phyloP scores from a whole-genome alignment of 1,284 basidiomycete species.

The Polyporus tsugae region DNA sequence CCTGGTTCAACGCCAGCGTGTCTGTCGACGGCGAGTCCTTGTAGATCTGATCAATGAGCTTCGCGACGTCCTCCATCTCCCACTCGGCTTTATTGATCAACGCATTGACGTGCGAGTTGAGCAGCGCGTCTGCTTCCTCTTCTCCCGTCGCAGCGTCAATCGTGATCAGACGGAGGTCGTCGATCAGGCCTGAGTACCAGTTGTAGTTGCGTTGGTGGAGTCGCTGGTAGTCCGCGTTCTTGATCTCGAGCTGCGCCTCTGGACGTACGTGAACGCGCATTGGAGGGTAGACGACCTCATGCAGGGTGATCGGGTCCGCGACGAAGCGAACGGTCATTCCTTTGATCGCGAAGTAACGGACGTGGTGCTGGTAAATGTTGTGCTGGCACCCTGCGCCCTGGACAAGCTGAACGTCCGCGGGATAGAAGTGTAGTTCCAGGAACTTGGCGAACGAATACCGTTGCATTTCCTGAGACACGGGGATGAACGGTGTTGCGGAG shows the following conservation, averaged over 20 bases:
- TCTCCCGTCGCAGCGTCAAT: constrained; percentile 83
- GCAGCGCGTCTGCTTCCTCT: constrained; percentile 67
- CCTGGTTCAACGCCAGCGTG: constrained; percentile 89
- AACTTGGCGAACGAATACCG: constrained; percentile 95
- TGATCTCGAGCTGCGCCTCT: constrained; percentile 87
- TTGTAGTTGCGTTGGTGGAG: constrained; percentile 76
- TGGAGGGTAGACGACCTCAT: constrained; percentile 92
- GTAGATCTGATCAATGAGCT: constrained; percentile 84
- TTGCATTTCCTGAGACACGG: constrained; percentile 93
- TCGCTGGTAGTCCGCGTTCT: constrained; percentile 88
- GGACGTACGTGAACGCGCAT: constrained; percentile 85
- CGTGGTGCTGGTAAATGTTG: constrained; percentile 94
- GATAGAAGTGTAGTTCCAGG: constrained; percentile 92
- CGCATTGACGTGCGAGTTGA: constrained; percentile 68
- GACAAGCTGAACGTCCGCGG: constrained; percentile 83
- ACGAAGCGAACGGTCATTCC: constrained; percentile 93
- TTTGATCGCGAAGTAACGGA: constrained; percentile 89
- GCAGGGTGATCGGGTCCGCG: constrained; percentile 82
- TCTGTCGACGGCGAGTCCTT: constrained; percentile 83
- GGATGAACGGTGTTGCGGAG: constrained; percentile 86
- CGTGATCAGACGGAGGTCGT: constrained; percentile 77
- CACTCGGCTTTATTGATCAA: constrained; percentile 77
- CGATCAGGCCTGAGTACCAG: constrained; percentile 77
- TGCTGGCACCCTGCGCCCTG: constrained; percentile 89
- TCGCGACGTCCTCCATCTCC: constrained; percentile 80